Evolutionary conservation across 2,329 filamentous ascomycete genomes (phyloP).

Genomic region (Botrytis medusae): DNA sequence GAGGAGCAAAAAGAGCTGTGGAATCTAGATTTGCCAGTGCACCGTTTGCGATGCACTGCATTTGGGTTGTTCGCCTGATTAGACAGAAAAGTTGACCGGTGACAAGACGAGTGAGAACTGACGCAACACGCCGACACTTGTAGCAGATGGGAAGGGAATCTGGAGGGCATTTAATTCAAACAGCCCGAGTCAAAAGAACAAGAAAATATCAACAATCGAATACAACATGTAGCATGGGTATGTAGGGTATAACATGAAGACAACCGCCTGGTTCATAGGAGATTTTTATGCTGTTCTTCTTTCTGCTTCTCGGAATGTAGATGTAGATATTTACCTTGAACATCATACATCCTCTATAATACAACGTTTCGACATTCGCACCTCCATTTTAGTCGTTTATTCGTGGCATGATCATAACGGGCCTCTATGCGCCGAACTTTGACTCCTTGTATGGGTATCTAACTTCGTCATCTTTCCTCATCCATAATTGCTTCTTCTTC

Average conservation of each 20-base stretch:
- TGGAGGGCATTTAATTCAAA: not conserved
- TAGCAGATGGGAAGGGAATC: not conserved
- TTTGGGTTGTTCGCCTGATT: not conserved
- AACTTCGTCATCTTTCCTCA: slow-evolving; percentile 78
- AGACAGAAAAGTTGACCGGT: not conserved
- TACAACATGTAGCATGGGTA: not conserved
- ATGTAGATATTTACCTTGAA: not conserved
- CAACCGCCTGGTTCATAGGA: not conserved
- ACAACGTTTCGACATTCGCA: not conserved
- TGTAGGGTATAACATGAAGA: not conserved
- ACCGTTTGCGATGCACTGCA: not conserved
- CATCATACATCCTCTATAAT: slow-evolving; percentile 12
- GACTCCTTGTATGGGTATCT: slow-evolving; percentile 59
- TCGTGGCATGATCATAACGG: not conserved
- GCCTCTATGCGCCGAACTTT: slow-evolving; percentile 35
- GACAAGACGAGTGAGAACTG: not conserved
- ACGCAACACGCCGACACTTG: not conserved
- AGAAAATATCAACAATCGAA: not conserved
- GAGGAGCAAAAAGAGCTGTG: not conserved
- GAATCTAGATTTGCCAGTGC: not conserved
- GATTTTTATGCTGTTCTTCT: not conserved
- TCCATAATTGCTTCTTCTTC: slow-evolving; percentile 85
- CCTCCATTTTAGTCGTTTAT: not conserved
- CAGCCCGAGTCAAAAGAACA: not conserved
- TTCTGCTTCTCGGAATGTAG: not conserved